Evolutionary conservation across 441 rosid species (phyloP), one percentile per base, ranked within the genome.

Genomic region (Erodium trifolium): DNA sequence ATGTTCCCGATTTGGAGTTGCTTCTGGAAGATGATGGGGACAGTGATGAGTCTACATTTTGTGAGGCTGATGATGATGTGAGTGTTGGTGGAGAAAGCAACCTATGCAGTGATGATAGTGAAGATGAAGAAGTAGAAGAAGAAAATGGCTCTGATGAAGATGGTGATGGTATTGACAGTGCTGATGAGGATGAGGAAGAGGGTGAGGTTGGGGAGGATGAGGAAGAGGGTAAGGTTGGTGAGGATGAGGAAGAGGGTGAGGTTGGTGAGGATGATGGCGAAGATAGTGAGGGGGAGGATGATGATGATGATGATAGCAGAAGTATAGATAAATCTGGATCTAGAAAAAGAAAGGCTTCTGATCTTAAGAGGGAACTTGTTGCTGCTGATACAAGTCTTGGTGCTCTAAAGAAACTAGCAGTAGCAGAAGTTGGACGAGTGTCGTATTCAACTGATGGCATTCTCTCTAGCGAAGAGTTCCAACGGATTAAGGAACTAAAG

Each of bases 391-490:
- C 96, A 17, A 92, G 98, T 80, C 91, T 94, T 19, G 83, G 96
- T 14, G 89, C 97, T 55, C 76, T 94, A 17, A 94, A 94, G 84
- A 90, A 80, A 78, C 82, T 86, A 63, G 92, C 95, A 37, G 90
- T 82, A 76, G 83, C 79, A 51, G 86, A 85, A 77, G 71, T 68
- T 65, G 79, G 79, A 3, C 10, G 34, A 43, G 67, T 74, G 4
- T 41, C 45, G 1, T 87, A 83, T 66, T 73, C 55, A 57, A 76
- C 63, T n/a, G 97, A 90, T 74, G 96, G 90, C 45, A 81, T 94
- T 80, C 96, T 92, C 72, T 94, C 97, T n/a, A 89, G 91, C 67
- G 99, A 88, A 73, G 98, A 94, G 78, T 94, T 94, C 76, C 83
- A 63, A 69, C 91, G 76, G 83, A 94, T 92, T 77, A 92, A 88